Conservation (phyloP, 2,329 filamentous ascomycete species). For the Lasiodiplodia theobromae region DNA sequence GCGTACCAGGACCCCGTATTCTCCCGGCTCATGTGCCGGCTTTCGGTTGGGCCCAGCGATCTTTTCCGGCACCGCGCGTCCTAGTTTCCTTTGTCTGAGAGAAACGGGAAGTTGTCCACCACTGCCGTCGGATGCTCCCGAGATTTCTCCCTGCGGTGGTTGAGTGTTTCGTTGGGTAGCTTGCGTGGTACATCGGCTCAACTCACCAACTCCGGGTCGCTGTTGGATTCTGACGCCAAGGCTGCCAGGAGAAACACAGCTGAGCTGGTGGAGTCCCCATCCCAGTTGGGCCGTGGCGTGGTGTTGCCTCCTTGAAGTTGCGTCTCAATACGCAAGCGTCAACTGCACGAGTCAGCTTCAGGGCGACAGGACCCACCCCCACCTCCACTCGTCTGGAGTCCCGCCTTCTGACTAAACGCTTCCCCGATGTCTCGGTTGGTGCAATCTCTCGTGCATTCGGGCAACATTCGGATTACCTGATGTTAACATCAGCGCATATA, state of each 20-base stretch:
- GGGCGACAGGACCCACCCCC: background rate
- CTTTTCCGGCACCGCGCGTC: background rate
- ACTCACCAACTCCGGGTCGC: background rate
- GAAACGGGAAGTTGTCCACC: background rate
- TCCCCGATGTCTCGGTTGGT: background rate
- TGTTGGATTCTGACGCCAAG: background rate
- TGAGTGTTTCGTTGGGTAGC: background rate
- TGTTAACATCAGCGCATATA: background rate
- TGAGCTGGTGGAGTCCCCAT: background rate
- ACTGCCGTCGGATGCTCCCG: background rate
- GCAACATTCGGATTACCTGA: background rate
- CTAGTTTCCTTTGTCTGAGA: background rate
- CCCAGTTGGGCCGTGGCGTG: background rate
- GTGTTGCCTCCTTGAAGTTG: background rate
- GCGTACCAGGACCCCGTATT: background rate
- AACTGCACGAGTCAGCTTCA: background rate
- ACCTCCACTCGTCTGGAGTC: conserved; percentile 1
- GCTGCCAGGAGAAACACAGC: background rate
- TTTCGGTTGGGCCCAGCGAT: background rate
- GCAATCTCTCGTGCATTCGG: background rate
- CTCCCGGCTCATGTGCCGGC: background rate
- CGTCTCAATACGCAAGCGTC: background rate
- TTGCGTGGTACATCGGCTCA: background rate
- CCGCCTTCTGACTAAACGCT: background rate
- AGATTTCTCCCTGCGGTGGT: background rate